phyloP scores from a whole-genome alignment of 305 asterid genomes.

The Solanum chacoense region DNA sequence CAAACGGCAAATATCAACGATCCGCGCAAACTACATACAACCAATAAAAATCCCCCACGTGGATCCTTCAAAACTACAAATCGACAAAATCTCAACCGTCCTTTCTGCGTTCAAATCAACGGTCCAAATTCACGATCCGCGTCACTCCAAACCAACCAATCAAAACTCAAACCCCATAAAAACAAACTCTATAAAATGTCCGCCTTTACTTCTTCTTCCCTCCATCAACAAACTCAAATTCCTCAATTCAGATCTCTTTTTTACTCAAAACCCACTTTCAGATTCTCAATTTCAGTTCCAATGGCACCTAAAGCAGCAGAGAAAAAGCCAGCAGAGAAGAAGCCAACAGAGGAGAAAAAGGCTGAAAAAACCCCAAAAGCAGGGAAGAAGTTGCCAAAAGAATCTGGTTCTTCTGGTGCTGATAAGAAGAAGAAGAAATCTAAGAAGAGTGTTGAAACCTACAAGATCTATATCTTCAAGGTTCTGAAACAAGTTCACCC shows the following conservation, averaged over 20 bases:
- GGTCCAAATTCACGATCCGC: constrained; percentile 4
- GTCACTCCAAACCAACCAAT: constrained; percentile 11
- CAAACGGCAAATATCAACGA: not conserved
- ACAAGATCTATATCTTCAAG: constrained; percentile 11
- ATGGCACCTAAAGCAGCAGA: constrained; percentile 38
- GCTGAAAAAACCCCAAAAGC: constrained; percentile 33
- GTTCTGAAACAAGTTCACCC: constrained; percentile 10
- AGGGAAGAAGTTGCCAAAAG: constrained; percentile 38
- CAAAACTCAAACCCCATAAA: not conserved
- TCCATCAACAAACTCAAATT: not conserved
- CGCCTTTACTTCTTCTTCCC: not conserved
- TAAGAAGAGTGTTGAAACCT: constrained; percentile 7
- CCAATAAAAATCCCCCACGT: not conserved
- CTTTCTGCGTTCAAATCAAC: not conserved
- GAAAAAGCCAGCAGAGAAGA: constrained; percentile 35
- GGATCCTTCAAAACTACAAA: not conserved
- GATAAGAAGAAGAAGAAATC: constrained; percentile 37
- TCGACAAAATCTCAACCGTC: not conserved
- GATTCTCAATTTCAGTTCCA: not conserved
- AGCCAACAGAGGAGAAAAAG: constrained; percentile 25
- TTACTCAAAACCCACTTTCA: not conserved
- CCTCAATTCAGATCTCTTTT: not conserved
- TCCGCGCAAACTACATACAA: not conserved
- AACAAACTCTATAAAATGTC: constrained; percentile 3
- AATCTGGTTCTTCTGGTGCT: constrained; percentile 10